Conservation (phyloP, 352 stramenopile species). For the Pythium sp. region DNA sequence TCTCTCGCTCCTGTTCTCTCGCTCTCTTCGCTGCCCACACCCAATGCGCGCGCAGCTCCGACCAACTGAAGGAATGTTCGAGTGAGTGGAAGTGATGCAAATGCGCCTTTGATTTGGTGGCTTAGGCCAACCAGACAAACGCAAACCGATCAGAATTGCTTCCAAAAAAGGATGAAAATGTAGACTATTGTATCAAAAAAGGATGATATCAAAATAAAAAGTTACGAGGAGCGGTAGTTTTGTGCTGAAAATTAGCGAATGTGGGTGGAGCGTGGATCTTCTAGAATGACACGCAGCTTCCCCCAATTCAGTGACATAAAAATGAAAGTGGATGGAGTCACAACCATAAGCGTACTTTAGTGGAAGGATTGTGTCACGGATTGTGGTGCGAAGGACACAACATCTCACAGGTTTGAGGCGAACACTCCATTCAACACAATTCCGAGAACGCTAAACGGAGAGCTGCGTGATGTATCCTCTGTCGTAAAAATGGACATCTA, state of each 20-base stretch:
- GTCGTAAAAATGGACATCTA: background rate
- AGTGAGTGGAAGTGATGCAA: slow-evolving; percentile 2
- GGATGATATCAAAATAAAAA: background rate
- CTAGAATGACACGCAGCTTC: slow-evolving; percentile 2
- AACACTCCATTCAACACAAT: no score
- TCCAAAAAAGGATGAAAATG: background rate
- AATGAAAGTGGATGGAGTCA: no score
- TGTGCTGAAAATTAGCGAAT: background rate
- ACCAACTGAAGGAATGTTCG: slow-evolving; percentile 8
- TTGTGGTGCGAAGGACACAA: no score
- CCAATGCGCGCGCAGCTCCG: slow-evolving; percentile 6
- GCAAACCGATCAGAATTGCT: background rate
- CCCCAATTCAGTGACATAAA: background rate
- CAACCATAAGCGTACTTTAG: no score
- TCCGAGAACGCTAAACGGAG: no score
- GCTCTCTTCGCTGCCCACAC: slow-evolving; percentile 2
- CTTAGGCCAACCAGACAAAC: slow-evolving; percentile 4
- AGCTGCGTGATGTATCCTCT: no score
- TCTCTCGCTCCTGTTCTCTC: background rate
- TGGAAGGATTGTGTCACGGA: no score
- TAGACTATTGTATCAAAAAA: background rate
- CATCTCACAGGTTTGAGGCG: no score
- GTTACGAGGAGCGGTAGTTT: background rate
- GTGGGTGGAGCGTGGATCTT: background rate
- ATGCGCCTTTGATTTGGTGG: background rate